Evolutionary conservation across 371 early-diverging fungal species (phyloP).

Genomic region (Lichtheimia corymbifera): DNA sequence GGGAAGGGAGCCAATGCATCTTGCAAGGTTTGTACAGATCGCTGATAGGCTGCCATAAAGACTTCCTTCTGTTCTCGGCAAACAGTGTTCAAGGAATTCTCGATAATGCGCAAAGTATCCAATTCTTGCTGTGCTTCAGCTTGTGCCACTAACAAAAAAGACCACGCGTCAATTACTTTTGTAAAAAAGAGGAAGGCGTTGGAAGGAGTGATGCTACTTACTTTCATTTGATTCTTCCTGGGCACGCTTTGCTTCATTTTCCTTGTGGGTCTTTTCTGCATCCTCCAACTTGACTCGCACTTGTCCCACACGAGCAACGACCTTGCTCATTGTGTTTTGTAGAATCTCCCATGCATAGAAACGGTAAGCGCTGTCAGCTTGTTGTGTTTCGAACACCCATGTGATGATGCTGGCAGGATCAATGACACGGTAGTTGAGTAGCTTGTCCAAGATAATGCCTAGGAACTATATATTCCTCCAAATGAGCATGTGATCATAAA

Average conservation of each 20-base stretch:
- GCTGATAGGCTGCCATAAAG: conserved; percentile 73
- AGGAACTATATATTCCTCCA: conserved; percentile 55
- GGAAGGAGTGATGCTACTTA: conserved; percentile 16
- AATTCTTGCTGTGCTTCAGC: conserved; percentile 51
- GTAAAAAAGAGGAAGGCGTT: not conserved
- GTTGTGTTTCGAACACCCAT: conserved; percentile 71
- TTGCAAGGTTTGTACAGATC: conserved; percentile 65
- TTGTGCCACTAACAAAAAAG: conserved; percentile 33
- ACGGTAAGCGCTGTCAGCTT: conserved; percentile 55
- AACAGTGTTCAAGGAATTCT: conserved; percentile 68
- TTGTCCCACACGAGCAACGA: conserved; percentile 79
- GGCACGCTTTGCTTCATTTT: conserved; percentile 35
- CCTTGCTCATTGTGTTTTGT: conserved; percentile 78
- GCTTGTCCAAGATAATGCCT: conserved; percentile 87
- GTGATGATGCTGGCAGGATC: conserved; percentile 79
- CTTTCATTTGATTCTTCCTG: conserved; percentile 30
- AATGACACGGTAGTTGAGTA: conserved; percentile 90
- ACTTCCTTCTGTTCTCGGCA: conserved; percentile 82
- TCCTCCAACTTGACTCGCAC: conserved; percentile 58
- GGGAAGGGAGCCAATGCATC: conserved; percentile 39
- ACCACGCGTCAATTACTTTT: not conserved
- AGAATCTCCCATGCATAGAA: conserved; percentile 80
- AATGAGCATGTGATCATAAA: not conserved
- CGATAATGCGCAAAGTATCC: conserved; percentile 58
- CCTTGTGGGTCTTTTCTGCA: conserved; percentile 36